Evolutionary conservation across 2,329 filamentous ascomycete genomes (phyloP).

Genomic region (Endothia cerciana): DNA sequence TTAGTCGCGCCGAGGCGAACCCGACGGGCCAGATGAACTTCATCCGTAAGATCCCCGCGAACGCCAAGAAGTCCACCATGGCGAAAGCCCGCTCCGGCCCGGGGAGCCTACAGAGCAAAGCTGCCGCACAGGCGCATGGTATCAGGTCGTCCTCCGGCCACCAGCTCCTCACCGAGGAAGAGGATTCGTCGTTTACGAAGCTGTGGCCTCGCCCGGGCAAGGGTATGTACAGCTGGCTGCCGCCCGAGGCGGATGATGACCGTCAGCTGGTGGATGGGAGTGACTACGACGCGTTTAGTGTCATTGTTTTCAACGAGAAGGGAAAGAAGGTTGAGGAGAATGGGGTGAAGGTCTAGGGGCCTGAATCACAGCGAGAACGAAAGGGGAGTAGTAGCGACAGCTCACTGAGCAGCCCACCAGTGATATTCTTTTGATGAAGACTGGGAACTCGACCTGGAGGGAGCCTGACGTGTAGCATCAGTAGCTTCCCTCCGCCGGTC

Average conservation of each 20-base stretch:
- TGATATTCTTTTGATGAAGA: background rate
- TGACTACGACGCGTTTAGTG: conserved; percentile 38
- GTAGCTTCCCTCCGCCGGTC: too few relatives aligned
- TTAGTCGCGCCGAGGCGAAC: conserved; percentile 42
- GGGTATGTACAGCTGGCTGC: conserved; percentile 36
- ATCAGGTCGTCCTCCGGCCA: conserved; percentile 13
- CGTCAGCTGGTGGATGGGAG: conserved; percentile 35
- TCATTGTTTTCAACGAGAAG: conserved; percentile 36
- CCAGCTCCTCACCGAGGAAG: conserved; percentile 34
- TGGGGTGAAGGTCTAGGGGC: conserved; percentile 34
- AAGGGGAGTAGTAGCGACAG: background rate
- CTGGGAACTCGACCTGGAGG: background rate
- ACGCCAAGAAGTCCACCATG: conserved; percentile 31
- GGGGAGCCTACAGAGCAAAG: conserved; percentile 26
- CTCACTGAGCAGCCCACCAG: background rate
- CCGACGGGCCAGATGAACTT: conserved; percentile 44
- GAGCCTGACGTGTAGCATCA: background rate
- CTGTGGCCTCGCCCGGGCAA: conserved; percentile 37
- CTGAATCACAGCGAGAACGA: background rate
- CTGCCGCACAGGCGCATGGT: conserved; percentile 18
- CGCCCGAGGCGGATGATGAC: conserved; percentile 35
- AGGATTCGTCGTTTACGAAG: conserved; percentile 35
- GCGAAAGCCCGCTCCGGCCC: conserved; percentile 26
- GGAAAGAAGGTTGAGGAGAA: conserved; percentile 39
- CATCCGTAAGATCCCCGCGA: conserved; percentile 40